Percentiles rank a stretch among this genome's conserved stretches.
Evolutionary conservation across 441 rosid genomes (phyloP).

Genomic region (Gossypium laxum): DNA sequence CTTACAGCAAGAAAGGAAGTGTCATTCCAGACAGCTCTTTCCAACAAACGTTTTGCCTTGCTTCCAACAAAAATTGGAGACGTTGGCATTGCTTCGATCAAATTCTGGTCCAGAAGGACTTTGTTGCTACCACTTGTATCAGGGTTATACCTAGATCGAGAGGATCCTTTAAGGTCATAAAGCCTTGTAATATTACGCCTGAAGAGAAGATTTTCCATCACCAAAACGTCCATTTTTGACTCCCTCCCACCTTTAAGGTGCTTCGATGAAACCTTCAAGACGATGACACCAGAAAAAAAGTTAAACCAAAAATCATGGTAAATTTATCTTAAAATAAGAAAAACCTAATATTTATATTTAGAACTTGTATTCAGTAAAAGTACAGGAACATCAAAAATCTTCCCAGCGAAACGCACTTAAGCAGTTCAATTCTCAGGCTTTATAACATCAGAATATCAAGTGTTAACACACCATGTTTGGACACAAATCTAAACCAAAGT

Average conservation of each 20-base stretch:
- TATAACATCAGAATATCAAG: background rate
- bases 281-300: constrained; percentile 1
- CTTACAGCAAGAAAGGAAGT: constrained; percentile 67
- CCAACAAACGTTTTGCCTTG: constrained; percentile 58
- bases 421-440: background rate
- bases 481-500: background rate
- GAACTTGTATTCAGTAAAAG: background rate
- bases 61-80: constrained; percentile 70
- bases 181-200: constrained; percentile 46
- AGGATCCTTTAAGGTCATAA: constrained; percentile 64
- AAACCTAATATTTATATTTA: background rate
- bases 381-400: background rate
- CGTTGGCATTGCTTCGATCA: constrained; percentile 66
- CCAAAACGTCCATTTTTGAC: constrained; percentile 60
- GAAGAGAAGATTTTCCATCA: constrained; percentile 73
- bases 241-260: constrained; percentile 65
- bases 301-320: background rate
- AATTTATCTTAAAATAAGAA: background rate
- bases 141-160: constrained; percentile 65
- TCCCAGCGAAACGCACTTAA: background rate
- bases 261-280: constrained; percentile 44
- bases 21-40: constrained; percentile 73
- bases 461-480: background rate
- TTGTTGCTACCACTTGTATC: constrained; percentile 56
- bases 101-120: constrained; percentile 67